Conservation (phyloP, 768 basidiomycete genomes). For the Trametes maxima region DNA sequence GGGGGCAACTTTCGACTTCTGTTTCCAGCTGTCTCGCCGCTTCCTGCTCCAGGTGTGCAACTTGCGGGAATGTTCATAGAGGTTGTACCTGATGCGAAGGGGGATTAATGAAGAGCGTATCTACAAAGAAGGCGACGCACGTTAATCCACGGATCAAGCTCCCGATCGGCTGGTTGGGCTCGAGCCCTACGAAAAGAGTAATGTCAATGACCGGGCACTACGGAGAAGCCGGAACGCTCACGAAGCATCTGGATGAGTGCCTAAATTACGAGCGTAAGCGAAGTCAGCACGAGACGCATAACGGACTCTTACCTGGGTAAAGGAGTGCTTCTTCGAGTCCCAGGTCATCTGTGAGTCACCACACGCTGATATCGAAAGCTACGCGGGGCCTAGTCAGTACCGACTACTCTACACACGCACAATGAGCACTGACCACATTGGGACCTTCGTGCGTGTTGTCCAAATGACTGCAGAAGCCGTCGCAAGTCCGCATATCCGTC, state of each 20-base stretch:
- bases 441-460: neutral
- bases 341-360: slow-evolving; percentile 28
- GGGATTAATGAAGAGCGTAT: neutral
- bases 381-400: neutral
- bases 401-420: neutral
- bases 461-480: slow-evolving; percentile 24
- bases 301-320: slow-evolving; percentile 16
- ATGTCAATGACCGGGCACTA: neutral
- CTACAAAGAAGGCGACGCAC: neutral
- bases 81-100: neutral
- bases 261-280: neutral
- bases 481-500: slow-evolving; percentile 13
- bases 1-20: neutral
- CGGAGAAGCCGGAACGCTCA: neutral
- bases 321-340: slow-evolving; percentile 26
- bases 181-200: neutral
- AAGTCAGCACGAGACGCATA: neutral
- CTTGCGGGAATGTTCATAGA: slow-evolving; percentile 12
- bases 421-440: slow-evolving; percentile 12
- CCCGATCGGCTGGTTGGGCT: slow-evolving; percentile 13
- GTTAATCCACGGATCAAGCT: neutral
- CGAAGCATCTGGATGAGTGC: slow-evolving; percentile 12
- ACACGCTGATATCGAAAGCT: slow-evolving; percentile 26
- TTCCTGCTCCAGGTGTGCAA: slow-evolving; percentile 7
- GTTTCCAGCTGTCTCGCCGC: slow-evolving; percentile 10